These are phyloP conservation scores for Tubosaeta sp. DNA, from an alignment of 768 basidiomycete species.

Conservation along the genomic window DNA sequence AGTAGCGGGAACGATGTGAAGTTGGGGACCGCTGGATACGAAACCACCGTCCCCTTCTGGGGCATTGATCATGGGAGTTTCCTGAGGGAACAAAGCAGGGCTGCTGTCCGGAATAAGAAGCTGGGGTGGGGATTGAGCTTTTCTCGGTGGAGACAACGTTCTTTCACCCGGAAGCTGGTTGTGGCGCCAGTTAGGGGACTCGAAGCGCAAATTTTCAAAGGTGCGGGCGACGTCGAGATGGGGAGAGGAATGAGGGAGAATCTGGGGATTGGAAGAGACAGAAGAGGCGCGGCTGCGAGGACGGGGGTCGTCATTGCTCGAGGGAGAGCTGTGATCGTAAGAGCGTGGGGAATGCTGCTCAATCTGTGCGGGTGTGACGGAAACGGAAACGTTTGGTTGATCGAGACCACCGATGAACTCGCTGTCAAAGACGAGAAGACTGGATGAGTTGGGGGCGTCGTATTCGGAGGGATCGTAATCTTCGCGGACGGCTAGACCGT, in stretches of 20 bases:
- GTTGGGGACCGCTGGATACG: conserved; percentile 50
- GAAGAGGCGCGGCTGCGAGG: conserved; percentile 62
- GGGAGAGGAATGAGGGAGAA: conserved; percentile 45
- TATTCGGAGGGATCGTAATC: conserved; percentile 76
- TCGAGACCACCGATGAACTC: conserved; percentile 37
- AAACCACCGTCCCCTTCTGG: conserved; percentile 52
- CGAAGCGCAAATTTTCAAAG: conserved; percentile 61
- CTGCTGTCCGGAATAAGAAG: conserved; percentile 56
- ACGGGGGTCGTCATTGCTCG: conserved; percentile 52
- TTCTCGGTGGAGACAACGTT: conserved; percentile 37
- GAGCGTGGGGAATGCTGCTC: conserved; percentile 39
- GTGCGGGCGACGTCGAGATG: conserved; percentile 51
- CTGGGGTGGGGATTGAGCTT: conserved; percentile 62
- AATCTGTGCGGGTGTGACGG: conserved; percentile 33
- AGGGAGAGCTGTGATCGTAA: conserved; percentile 64
- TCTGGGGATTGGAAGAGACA: conserved; percentile 52
- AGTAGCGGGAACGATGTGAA: conserved; percentile 81
- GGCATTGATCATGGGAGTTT: conserved; percentile 53
- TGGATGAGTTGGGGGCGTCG: conserved; percentile 50
- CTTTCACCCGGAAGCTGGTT: conserved; percentile 44
- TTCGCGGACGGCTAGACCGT: conserved; percentile 30
- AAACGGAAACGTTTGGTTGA: conserved; percentile 35
- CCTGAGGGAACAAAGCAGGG: conserved; percentile 38
- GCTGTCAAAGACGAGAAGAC: conserved; percentile 57
- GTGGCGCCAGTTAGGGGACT: conserved; percentile 56